Base-by-base conservation (phyloP, 805 yeast species). In the Yarrowia hollandica region DNA sequence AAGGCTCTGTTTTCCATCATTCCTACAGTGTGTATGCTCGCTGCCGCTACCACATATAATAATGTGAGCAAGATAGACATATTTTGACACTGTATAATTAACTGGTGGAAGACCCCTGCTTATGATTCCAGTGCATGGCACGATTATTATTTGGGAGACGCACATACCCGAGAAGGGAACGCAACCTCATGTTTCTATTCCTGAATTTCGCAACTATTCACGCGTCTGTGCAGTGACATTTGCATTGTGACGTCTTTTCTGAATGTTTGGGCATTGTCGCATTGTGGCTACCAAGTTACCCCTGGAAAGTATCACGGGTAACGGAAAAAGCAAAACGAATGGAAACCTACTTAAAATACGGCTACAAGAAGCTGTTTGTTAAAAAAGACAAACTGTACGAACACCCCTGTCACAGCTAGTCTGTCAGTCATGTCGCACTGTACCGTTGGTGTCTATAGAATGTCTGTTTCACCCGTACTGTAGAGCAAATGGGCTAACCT, bases 1-100 rank as follows among this genome's bases (percentile, higher is more conserved):
- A 26, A 10, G 30, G 30, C 30, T 2, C 2, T 26, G 30, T 6
- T 10, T 11, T 14, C 26, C n/a, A 15, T 11, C 46, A 39, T 39
- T 39, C 46, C 21, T 25, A 39, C 46, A 39, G 46, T 39, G 46
- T 39, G 46, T 18, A 39, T 39, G 46, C 46, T 16, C 31, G 5
- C 46, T n/a, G 46, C 18, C 14, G 30, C 18, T 39, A 31, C 30
- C 16, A 25, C 46, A 39, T 39, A 39, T 25, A 39, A 39, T 39
- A 39, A n/a, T 14, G 9, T 5, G 15, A 37, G 39, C 22, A 9
- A n/a, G n/a, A 35, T 8, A n/a, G 26, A 38, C 46, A 39, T n/a
- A 39, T 6, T 15, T 8, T 15, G 6, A 23, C 46, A 39, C 46
- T 39, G 46, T 39, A 39, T 39, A 25, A 39, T 39, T 39, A 23